Conservation (phyloP, 2,329 filamentous ascomycete species). For the Neofusicoccum laricinum region DNA sequence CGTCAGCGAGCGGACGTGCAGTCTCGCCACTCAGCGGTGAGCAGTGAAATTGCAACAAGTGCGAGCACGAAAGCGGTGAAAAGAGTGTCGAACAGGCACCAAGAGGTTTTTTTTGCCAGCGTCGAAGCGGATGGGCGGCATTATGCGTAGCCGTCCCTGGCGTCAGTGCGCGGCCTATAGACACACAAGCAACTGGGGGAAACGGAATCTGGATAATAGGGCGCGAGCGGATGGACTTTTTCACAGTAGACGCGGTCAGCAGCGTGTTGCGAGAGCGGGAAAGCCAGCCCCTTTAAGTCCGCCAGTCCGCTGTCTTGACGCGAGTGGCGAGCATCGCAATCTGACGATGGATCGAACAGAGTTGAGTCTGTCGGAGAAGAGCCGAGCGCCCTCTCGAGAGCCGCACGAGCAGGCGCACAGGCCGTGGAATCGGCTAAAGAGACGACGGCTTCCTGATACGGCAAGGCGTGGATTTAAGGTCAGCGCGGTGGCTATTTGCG, state of each 20-base stretch:
- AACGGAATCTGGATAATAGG: not conserved
- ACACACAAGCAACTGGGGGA: not conserved
- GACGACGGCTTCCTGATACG: not conserved
- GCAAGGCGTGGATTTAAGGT: not conserved
- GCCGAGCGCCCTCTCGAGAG: not conserved
- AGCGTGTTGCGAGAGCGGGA: not conserved
- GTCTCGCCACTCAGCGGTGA: not conserved
- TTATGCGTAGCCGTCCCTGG: not conserved
- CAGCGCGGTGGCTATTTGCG: constrained; percentile 3
- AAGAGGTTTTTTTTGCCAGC: not conserved
- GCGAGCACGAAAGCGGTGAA: not conserved
- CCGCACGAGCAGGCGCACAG: not conserved
- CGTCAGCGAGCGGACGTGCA: not conserved
- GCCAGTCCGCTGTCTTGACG: not conserved
- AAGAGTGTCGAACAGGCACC: too few relatives aligned
- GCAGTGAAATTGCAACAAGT: not conserved
- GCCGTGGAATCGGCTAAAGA: constrained; percentile 5
- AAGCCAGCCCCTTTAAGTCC: not conserved
- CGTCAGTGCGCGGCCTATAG: not conserved
- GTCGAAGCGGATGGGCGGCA: not conserved
- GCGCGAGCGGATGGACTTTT: not conserved
- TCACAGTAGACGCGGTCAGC: not conserved
- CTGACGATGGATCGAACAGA: constrained; percentile 1
- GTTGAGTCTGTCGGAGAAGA: not conserved
- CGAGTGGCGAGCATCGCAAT: constrained; percentile 6